These are phyloP conservation scores for Aspergillus sp. DNA, from an alignment of 2,329 filamentous ascomycete species.

Conservation along the genomic window DNA sequence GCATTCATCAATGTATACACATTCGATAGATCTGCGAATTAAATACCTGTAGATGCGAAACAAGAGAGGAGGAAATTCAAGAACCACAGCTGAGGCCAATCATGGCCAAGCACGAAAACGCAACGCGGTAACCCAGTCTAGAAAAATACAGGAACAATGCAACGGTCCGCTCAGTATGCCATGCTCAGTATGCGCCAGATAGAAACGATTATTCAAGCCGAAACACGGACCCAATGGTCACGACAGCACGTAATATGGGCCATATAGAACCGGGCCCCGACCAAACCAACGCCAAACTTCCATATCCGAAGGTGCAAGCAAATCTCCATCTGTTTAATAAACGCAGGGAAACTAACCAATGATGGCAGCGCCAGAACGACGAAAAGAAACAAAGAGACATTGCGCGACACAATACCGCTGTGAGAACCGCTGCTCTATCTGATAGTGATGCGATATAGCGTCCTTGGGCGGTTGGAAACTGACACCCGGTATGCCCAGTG, in stretches of 20 bases:
- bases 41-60: too few species aligned
- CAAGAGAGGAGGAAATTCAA: too few species aligned
- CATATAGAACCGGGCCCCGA: background rate
- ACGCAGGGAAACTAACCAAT: background rate
- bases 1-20: background rate
- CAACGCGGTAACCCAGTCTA: background rate
- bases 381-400: background rate
- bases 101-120: background rate
- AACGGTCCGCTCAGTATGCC: conserved; percentile 14
- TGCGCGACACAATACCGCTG: background rate
- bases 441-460: too few species aligned
- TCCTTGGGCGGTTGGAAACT: too few species aligned
- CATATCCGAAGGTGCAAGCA: background rate
- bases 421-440: background rate
- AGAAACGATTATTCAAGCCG: conserved; percentile 6
- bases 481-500: too few species aligned
- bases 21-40: background rate
- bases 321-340: background rate
- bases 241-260: background rate
- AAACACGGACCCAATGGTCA: background rate
- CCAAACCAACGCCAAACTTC: background rate
- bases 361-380: background rate
- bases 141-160: conserved; percentile 1
- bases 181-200: conserved; percentile 14
- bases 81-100: background rate